These are phyloP conservation scores for Coemansia guatemalensis DNA, from an alignment of 192 early-diverging fungal genomes.

Conservation along the genomic window DNA sequence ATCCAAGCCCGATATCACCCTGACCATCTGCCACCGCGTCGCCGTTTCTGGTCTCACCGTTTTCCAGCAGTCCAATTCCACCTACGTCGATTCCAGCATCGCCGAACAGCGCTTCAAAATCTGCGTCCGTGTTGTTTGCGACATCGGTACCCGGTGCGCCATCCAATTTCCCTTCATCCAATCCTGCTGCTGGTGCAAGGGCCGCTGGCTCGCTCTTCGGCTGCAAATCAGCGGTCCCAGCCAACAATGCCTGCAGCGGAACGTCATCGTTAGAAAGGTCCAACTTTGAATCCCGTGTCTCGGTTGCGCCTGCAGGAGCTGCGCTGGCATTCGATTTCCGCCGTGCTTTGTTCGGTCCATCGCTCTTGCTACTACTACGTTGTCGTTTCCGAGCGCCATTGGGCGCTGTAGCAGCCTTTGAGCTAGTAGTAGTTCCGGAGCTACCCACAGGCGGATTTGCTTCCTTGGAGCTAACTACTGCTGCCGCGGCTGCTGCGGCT, in stretches of 20 bases:
- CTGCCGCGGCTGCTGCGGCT: neutral
- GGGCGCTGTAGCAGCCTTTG: conserved; percentile 6
- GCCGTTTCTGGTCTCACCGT: neutral
- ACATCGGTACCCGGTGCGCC: conserved; percentile 3
- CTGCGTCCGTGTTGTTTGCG: conserved; percentile 2
- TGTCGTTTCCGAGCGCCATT: conserved; percentile 41
- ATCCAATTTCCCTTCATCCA: neutral
- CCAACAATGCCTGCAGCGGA: conserved; percentile 26
- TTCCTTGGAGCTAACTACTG: conserved; percentile 3
- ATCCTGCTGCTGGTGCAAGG: neutral
- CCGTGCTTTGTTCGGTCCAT: conserved; percentile 30
- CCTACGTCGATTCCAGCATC: conserved; percentile 15
- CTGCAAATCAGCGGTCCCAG: neutral
- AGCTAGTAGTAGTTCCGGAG: neutral
- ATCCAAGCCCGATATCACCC: conserved; percentile 17
- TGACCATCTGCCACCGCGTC: neutral
- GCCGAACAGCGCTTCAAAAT: conserved; percentile 48
- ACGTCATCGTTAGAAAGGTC: conserved; percentile 26
- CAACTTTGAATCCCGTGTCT: conserved; percentile 1
- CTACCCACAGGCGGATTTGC: neutral
- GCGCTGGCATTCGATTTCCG: conserved; percentile 24
- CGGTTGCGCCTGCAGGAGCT: conserved; percentile 6
- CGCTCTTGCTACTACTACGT: conserved; percentile 40
- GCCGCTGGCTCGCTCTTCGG: conserved; percentile 1
- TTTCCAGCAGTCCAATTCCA: neutral